Evolutionary conservation across 352 stramenopile species (phyloP), one percentile per base, ranked within the genome.

Genomic region (Phytophthora chlamydospora): DNA sequence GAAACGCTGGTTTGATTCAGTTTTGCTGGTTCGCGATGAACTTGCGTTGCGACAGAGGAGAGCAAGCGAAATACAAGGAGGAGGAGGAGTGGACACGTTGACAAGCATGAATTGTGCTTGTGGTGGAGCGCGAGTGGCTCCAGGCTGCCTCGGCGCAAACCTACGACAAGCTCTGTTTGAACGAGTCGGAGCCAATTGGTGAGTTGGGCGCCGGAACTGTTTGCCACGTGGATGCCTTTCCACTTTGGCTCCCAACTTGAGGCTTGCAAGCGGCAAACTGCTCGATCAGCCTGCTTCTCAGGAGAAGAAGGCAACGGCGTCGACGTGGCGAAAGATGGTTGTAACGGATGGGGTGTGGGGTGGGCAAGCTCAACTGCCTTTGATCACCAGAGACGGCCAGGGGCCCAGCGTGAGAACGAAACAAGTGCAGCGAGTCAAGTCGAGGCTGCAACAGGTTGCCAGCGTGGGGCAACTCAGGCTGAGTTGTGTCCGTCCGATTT

Each of bases 321-420:
- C 58, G 64, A 72, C 51, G 52, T 73, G 48, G 64, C 64, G 64
- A 68, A 68, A 59, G 51, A 61, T 57, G 42, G 29, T 14, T 43
- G 63, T 53, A 63, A 46, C 40, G 44, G 57, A 64, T 63, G 50
- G 56, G 38, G 35, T 38, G 19, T 12, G n/a, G 47, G 29, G 38
- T 21, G 11, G 46, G 27, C 38, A 35, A 34, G 24, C 10, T 8
- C 19, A 44, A 27, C 24, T 27, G 24, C 46, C 44, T 39, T 44
- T 63, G 36, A 49, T 38, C 27, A 35, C 29, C 36, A 55, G 24
- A 16, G 27, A 58, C 5, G 16, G 24, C 27, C 12, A 14, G 29
- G 24, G 24, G 43, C 42, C 31, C 42, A 29, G 40, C 47, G 17
- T n/a, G 17, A 55, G 43, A 48, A 21, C 33, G 16, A 11, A 32